phyloP scores from a whole-genome alignment of 805 yeast species.

The Ogataea sp. region DNA sequence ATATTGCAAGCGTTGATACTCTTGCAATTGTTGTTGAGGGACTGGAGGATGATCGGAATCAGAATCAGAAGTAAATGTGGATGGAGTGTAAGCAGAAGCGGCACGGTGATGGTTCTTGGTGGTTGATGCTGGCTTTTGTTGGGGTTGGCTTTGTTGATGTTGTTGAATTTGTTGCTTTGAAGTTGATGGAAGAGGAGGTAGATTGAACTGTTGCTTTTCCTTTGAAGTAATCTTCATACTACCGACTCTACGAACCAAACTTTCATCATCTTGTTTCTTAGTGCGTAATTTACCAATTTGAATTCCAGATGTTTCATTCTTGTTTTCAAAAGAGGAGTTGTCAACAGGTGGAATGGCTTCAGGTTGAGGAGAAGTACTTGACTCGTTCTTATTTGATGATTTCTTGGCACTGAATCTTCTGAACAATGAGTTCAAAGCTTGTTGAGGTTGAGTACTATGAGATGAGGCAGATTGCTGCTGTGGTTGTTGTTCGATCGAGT shows the following conservation, averaged over 20 bases:
- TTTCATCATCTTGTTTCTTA: not conserved
- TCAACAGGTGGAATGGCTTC: slow-evolving; percentile 6
- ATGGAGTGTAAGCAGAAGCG: slow-evolving; percentile 28
- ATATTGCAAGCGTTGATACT: slow-evolving; percentile 2
- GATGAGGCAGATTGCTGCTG: slow-evolving; percentile 5
- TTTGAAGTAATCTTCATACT: slow-evolving; percentile 54
- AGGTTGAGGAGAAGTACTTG: not conserved
- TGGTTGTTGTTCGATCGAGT: slow-evolving; percentile 10
- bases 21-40: slow-evolving; percentile 6
- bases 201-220: slow-evolving; percentile 30
- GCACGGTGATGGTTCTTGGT: slow-evolving; percentile 23
- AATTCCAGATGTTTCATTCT: too few species aligned
- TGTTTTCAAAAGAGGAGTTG: too few species aligned
- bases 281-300: slow-evolving; percentile 8
- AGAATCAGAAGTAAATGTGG: slow-evolving; percentile 16
- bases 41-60: slow-evolving; percentile 1
- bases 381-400: slow-evolving; percentile 3
- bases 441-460: slow-evolving; percentile 1
- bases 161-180: slow-evolving; percentile 21
- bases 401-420: slow-evolving; percentile 26
- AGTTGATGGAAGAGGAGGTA: slow-evolving; percentile 21
- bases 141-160: slow-evolving; percentile 9
- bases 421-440: slow-evolving; percentile 20
- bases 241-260: slow-evolving; percentile 47
- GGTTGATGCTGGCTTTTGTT: not conserved